Evolutionary conservation across 2,329 filamentous ascomycete species (phyloP).

Genomic region (Knufia fluminis): DNA sequence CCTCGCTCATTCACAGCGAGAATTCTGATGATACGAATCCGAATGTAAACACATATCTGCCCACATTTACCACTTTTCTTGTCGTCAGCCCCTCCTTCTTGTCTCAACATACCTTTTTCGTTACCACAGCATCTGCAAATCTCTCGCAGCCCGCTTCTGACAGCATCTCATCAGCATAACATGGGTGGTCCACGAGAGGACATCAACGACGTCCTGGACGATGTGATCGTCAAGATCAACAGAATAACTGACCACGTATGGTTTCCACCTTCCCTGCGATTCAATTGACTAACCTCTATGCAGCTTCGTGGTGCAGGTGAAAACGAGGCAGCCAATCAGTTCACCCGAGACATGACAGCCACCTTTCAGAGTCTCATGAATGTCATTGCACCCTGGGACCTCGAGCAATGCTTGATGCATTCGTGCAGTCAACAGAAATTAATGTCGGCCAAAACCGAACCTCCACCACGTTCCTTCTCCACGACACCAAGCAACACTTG

Average conservation of each 20-base stretch:
- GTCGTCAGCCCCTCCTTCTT: background rate
- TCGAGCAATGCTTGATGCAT: slow-evolving; percentile 22
- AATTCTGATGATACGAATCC: slow-evolving; percentile 15
- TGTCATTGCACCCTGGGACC: slow-evolving; percentile 23
- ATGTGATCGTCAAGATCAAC: slow-evolving; percentile 21
- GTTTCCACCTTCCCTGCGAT: slow-evolving; percentile 7
- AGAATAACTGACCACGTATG: slow-evolving; percentile 23
- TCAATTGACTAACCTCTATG: slow-evolving; percentile 16
- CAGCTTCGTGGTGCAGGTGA: slow-evolving; percentile 27
- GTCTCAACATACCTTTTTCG: background rate
- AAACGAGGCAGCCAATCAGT: slow-evolving; percentile 28
- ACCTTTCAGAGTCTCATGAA: slow-evolving; percentile 24
- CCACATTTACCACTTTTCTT: background rate
- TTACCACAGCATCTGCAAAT: background rate
- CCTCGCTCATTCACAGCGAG: slow-evolving; percentile 21
- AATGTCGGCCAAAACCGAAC: background rate
- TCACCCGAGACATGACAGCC: slow-evolving; percentile 28
- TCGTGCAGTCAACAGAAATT: background rate
- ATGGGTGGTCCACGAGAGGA: slow-evolving; percentile 17
- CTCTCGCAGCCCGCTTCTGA: slow-evolving; percentile 13
- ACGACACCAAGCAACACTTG: slow-evolving; percentile 16
- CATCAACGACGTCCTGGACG: slow-evolving; percentile 18
- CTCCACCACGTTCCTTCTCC: slow-evolving; percentile 4
- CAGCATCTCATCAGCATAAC: slow-evolving; percentile 15
- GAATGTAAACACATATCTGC: slow-evolving; percentile 11